phyloP scores from a whole-genome alignment of 768 basidiomycete species.

The Podaxis rugospora region DNA sequence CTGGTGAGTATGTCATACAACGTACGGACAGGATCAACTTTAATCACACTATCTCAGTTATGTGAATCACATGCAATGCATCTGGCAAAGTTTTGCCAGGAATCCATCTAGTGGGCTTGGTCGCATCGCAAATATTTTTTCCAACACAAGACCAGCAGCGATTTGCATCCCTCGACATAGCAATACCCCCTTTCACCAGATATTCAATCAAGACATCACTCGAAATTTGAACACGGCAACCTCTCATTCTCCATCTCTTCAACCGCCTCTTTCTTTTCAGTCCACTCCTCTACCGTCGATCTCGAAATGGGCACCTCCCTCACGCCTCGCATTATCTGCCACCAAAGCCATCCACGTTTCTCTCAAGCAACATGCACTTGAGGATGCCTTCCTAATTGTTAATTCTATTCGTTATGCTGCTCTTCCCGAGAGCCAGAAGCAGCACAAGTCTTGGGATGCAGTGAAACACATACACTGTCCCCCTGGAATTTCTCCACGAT shows the following conservation, averaged over 20 bases:
- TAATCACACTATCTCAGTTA: constrained; percentile 31
- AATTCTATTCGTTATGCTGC: constrained; percentile 50
- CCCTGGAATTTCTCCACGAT: constrained; percentile 47
- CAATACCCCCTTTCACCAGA: not conserved
- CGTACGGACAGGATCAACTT: not conserved
- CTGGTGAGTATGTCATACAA: not conserved
- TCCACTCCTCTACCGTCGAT: not conserved
- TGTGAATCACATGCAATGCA: constrained; percentile 74
- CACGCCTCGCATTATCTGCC: constrained; percentile 28
- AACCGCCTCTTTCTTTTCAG: not conserved
- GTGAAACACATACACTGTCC: constrained; percentile 32
- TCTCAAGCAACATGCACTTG: constrained; percentile 34
- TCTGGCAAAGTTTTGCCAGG: constrained; percentile 50
- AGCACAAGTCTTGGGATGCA: constrained; percentile 7
- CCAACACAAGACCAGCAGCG: not conserved
- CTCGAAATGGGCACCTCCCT: constrained; percentile 2
- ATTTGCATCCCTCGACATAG: not conserved
- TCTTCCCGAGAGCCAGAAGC: constrained; percentile 15
- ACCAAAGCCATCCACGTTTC: constrained; percentile 49
- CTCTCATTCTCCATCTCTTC: not conserved
- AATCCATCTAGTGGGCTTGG: constrained; percentile 19
- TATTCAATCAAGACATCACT: not conserved
- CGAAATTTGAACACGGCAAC: not conserved
- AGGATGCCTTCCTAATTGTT: constrained; percentile 53
- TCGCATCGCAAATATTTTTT: constrained; percentile 14